phyloP scores from a whole-genome alignment of 208 protist species.

The Giardia muris region DNA sequence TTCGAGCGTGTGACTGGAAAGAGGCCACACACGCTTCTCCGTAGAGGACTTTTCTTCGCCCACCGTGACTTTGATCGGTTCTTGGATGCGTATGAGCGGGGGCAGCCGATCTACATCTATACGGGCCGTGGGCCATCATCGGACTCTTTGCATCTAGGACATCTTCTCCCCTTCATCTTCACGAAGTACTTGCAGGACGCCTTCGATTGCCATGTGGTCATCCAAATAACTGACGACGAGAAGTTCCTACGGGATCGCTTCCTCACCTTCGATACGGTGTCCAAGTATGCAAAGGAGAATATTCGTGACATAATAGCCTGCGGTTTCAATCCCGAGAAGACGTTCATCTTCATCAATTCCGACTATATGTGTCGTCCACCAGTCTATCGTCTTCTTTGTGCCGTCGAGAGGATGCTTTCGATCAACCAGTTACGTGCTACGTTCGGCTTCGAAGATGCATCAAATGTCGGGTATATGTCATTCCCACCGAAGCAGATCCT shows the following conservation, averaged over 20 bases:
- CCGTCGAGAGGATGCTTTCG: neutral
- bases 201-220: constrained; percentile 81
- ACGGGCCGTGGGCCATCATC: constrained; percentile 87
- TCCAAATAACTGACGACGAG: constrained; percentile 98
- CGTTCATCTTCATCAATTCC: constrained; percentile 95
- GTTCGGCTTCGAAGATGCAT: constrained; percentile 4
- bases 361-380: constrained; percentile 66
- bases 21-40: constrained; percentile 13
- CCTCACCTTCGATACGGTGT: constrained; percentile 9
- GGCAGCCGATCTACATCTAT: constrained; percentile 85
- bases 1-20: constrained; percentile 17
- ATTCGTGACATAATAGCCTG: constrained; percentile 95
- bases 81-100: constrained; percentile 63
- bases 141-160: constrained; percentile 84
- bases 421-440: neutral
- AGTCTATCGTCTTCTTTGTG: constrained; percentile 66
- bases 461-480: neutral
- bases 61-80: constrained; percentile 67
- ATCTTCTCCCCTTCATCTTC: constrained; percentile 92
- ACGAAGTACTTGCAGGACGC: constrained; percentile 88
- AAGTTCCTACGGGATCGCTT: constrained; percentile 76
- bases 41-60: constrained; percentile 26
- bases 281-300: constrained; percentile 29
- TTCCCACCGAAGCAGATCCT: constrained; percentile 29
- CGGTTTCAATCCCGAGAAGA: constrained; percentile 83